Base-by-base conservation (phyloP, 495 filamentous ascomycete genomes). In the Trichocladium uniseriatum region DNA sequence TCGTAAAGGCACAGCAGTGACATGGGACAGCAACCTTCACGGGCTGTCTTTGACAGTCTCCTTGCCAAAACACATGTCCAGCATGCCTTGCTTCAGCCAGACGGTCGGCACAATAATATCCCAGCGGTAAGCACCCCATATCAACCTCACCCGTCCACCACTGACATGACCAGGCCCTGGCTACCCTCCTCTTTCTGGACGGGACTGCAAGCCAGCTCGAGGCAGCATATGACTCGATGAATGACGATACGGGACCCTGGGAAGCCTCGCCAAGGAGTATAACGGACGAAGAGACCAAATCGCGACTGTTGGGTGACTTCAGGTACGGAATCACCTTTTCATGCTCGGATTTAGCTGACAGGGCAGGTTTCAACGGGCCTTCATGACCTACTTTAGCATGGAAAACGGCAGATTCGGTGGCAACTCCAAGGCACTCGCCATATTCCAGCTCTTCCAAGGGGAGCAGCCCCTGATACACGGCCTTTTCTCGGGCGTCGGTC, bases 371-470 rank as follows among this genome's bases (percentile, higher is more conserved):
- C 62, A 63, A 32, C 50, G 56, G 22, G 58, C 63, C 0, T 66
- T 58, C 34, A 61, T 63, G 60, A 56, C 59, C 8, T 66, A 59
- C 49, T 63, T 63, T 49, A 61, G 58, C 51, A 61, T 66, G 54
- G 52, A 56, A n/a, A 57, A 53, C 46, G 43, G 41, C 49, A 48
- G 32, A 20, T 46, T 60, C 15, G 27, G 14, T 1, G 54, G 56
- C 9, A 61, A 56, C 42, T 38, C 54, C 38, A 56, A 49, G 16
- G 48, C 50, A 7, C 58, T 63, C 6, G 54, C 55, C 8, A 22
- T 61, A 4, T 47, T 36, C 0, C 52, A 63, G n/a, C n/a, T 63
- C 11, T 56, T 63, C 49, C 37, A 29, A 8, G 52, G 53, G 5
- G n/a, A 41, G 2, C 47, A 52, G 14, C 60, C 60, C n/a, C 37